A percentile compares a stretch with the other conserved stretches of the same genome.
These are phyloP conservation scores for Candida palmyrensis DNA, from an alignment of 805 yeast species.

Conservation along the genomic window DNA sequence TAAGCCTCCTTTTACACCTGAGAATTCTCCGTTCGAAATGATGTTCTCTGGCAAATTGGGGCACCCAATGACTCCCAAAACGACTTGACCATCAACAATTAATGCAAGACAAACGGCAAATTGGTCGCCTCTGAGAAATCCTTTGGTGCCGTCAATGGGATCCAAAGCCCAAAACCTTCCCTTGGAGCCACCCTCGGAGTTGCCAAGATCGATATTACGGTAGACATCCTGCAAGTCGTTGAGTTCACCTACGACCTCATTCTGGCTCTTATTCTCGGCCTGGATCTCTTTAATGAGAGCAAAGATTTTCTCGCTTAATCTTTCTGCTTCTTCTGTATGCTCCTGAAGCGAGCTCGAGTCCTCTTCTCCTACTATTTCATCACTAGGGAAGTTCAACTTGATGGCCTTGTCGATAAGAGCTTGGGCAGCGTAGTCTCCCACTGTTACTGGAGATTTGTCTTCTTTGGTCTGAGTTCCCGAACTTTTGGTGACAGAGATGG, in stretches of 20 bases:
- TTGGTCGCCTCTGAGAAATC: conserved; percentile 92
- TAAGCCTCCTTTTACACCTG: conserved; percentile 57
- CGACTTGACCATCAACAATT: conserved; percentile 78
- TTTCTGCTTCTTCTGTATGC: conserved; percentile 34
- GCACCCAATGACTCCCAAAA: conserved; percentile 92
- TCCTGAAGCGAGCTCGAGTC: conserved; percentile 62
- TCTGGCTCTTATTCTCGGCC: conserved; percentile 28
- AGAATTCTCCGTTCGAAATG: conserved; percentile 25
- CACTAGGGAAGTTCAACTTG: conserved; percentile 71
- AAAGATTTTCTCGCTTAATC: conserved; percentile 52
- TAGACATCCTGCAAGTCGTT: conserved; percentile 45
- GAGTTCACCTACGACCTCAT: conserved; percentile 36
- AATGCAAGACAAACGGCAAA: conserved; percentile 94
- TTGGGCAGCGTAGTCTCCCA: conserved; percentile 96
- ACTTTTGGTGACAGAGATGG: conserved; percentile 40
- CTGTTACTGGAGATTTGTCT: conserved; percentile 92
- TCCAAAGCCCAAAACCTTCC: conserved; percentile 97
- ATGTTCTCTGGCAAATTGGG: conserved; percentile 73
- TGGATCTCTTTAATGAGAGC: conserved; percentile 55
- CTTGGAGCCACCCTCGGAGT: conserved; percentile 66
- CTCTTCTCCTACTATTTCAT: conserved; percentile 92
- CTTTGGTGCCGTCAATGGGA: conserved; percentile 97
- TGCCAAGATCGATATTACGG: conserved; percentile 72
- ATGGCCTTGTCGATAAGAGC: conserved; percentile 87
- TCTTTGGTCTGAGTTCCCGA: conserved; percentile 66